Percentiles rank a stretch among this genome's conserved stretches.
Evolutionary conservation across 805 yeast genomes (phyloP).

Genomic region (Naumovozyma castellii): DNA sequence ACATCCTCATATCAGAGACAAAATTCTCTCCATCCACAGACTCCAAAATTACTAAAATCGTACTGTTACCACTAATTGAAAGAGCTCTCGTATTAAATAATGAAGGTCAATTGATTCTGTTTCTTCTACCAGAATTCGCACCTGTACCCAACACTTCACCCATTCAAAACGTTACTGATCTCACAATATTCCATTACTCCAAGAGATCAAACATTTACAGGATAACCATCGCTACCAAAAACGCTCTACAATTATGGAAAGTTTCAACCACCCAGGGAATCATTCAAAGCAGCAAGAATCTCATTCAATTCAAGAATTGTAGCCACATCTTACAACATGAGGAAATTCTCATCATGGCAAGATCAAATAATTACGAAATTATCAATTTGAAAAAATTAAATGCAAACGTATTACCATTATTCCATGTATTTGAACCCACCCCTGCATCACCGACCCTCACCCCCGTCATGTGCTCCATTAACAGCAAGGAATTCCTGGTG

Average conservation of each 20-base stretch:
- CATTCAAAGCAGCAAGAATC: no score
- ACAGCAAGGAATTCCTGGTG: conserved; percentile 17
- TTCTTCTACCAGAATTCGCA: conserved; percentile 29
- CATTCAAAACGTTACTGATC: conserved; percentile 14
- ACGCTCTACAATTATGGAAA: background rate
- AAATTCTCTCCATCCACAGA: conserved; percentile 15
- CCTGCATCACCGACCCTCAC: conserved; percentile 3
- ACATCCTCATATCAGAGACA: conserved; percentile 25
- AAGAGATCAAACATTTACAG: conserved; percentile 10
- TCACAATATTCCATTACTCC: conserved; percentile 12
- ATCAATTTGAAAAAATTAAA: conserved; percentile 10
- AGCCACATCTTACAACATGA: conserved; percentile 8
- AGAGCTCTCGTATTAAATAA: conserved; percentile 23
- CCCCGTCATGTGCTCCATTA: conserved; percentile 19
- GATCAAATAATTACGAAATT: conserved; percentile 19
- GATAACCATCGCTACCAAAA: background rate
- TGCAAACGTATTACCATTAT: conserved; percentile 15
- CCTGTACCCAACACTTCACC: conserved; percentile 22
- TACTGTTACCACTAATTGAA: conserved; percentile 23
- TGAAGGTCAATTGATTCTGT: conserved; percentile 12
- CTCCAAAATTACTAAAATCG: conserved; percentile 10
- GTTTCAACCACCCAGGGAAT: no score
- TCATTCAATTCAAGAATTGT: no score
- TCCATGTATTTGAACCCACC: conserved; percentile 22
- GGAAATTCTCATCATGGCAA: conserved; percentile 16